Percentiles rank a stretch among this genome's conserved stretches.
Evolutionary conservation across 2,329 filamentous ascomycete species (phyloP).

Genomic region (Pleoardoris graminearum): DNA sequence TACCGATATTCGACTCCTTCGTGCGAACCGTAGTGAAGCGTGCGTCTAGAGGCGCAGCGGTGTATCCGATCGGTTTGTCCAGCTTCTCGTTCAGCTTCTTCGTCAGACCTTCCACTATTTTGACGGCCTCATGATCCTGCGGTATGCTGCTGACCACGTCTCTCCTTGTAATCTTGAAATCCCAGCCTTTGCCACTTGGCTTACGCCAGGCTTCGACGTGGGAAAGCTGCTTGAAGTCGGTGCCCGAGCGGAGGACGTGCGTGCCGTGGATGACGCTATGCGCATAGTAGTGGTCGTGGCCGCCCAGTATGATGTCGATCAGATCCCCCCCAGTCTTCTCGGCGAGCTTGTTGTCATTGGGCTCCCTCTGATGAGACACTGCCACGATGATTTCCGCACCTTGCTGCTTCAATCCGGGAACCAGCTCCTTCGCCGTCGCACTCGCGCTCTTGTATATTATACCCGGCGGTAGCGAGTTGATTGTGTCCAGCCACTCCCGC

Average conservation of each 20-base stretch:
- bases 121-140: constrained; percentile 63
- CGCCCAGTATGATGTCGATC: constrained; percentile 84
- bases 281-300: constrained; percentile 87
- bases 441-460: constrained; percentile 81
- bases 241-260: constrained; percentile 84
- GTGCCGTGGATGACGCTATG: constrained; percentile 77
- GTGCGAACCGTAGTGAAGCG: constrained; percentile 81
- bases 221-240: constrained; percentile 89
- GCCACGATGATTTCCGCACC: constrained; percentile 84
- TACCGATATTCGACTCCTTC: constrained; percentile 81
- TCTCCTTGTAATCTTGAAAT: constrained; percentile 74
- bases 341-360: constrained; percentile 86
- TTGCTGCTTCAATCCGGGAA: constrained; percentile 71
- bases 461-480: constrained; percentile 81
- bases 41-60: constrained; percentile 78
- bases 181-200: constrained; percentile 62
- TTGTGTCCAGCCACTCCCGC: constrained; percentile 84
- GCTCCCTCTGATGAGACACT: constrained; percentile 82
- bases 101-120: constrained; percentile 70
- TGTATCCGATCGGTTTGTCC: constrained; percentile 79
- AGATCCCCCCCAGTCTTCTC: constrained; percentile 68
- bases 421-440: constrained; percentile 73
- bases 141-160: constrained; percentile 72
- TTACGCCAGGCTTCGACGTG: constrained; percentile 78
- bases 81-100: constrained; percentile 74